Conservation (phyloP, 805 yeast species). For the Suhomyces pyralidae region DNA sequence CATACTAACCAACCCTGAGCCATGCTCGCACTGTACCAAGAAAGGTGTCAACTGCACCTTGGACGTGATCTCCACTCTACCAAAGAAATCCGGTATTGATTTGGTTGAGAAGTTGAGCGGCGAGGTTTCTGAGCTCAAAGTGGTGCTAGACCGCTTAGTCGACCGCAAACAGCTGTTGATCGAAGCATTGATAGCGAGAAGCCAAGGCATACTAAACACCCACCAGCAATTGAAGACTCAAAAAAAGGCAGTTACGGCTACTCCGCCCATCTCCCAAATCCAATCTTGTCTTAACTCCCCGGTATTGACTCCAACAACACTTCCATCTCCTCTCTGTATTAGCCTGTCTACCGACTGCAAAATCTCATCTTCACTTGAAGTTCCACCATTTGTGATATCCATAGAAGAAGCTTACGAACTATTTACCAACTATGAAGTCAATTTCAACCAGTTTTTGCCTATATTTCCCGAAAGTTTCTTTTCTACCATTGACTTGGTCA, state of each 20-base stretch:
- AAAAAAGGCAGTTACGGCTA: neutral
- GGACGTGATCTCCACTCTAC: constrained; percentile 46
- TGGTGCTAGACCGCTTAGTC: constrained; percentile 22
- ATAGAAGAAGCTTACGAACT: constrained; percentile 10
- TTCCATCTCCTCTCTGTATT: neutral
- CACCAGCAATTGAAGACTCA: neutral
- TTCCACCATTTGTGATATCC: constrained; percentile 7
- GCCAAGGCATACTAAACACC: constrained; percentile 2
- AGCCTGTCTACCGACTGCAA: neutral
- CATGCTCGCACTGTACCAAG: constrained; percentile 57
- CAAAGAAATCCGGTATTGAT: constrained; percentile 42
- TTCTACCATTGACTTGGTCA: constrained; percentile 9
- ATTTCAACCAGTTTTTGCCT: constrained; percentile 32
- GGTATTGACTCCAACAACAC: neutral
- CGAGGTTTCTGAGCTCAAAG: constrained; percentile 25
- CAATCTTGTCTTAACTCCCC: constrained; percentile 13
- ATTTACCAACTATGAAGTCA: constrained; percentile 22
- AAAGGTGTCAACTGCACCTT: constrained; percentile 51
- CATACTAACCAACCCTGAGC: constrained; percentile 44
- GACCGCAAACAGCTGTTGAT: constrained; percentile 18
- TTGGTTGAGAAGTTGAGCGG: constrained; percentile 21
- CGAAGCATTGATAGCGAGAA: constrained; percentile 10
- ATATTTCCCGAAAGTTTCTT: constrained; percentile 22
- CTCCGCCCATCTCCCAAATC: constrained; percentile 13
- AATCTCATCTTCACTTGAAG: neutral